These are phyloP conservation scores for Ogataea naganishii DNA, from an alignment of 805 yeast genomes.

Conservation along the genomic window DNA sequence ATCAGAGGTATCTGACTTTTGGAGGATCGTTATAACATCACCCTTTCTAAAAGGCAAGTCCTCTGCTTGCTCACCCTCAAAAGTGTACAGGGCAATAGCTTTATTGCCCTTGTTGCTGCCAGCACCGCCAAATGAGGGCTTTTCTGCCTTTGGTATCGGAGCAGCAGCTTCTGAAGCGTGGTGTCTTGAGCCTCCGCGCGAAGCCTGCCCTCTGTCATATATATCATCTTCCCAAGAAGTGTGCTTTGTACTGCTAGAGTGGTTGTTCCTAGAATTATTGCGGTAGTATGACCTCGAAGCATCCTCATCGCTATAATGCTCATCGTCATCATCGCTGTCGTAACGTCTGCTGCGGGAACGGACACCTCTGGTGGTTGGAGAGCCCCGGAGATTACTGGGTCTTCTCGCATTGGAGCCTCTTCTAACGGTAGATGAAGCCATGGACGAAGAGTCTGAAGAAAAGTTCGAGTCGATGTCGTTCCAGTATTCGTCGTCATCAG, in stretches of 20 bases:
- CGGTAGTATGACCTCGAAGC: slow-evolving; percentile 18
- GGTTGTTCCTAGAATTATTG: slow-evolving; percentile 5
- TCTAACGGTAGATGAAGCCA: too few relatives aligned
- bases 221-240: slow-evolving; percentile 86
- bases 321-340: slow-evolving; percentile 17
- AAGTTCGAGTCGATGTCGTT: slow-evolving; percentile 69
- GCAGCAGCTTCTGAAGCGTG: slow-evolving; percentile 20
- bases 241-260: slow-evolving; percentile 7
- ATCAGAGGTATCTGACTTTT: slow-evolving; percentile 80
- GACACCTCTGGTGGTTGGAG: slow-evolving; percentile 6
- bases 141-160: slow-evolving; percentile 22
- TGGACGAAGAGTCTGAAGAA: slow-evolving; percentile 47
- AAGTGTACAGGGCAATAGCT: slow-evolving; percentile 84
- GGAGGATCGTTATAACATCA: slow-evolving; percentile 79
- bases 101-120: too few relatives aligned
- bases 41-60: slow-evolving; percentile 92
- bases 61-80: slow-evolving; percentile 89
- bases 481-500: slow-evolving; percentile 57
- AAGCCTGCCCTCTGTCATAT: slow-evolving; percentile 43
- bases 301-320: slow-evolving; percentile 22
- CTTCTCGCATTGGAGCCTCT: slow-evolving; percentile 16
- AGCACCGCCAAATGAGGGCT: slow-evolving; percentile 25
- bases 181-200: slow-evolving; percentile 15
- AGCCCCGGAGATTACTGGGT: slow-evolving; percentile 10
- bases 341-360: slow-evolving; percentile 16